phyloP scores from a whole-genome alignment of 2,329 filamentous ascomycete species.

The Orbilia javanica region DNA sequence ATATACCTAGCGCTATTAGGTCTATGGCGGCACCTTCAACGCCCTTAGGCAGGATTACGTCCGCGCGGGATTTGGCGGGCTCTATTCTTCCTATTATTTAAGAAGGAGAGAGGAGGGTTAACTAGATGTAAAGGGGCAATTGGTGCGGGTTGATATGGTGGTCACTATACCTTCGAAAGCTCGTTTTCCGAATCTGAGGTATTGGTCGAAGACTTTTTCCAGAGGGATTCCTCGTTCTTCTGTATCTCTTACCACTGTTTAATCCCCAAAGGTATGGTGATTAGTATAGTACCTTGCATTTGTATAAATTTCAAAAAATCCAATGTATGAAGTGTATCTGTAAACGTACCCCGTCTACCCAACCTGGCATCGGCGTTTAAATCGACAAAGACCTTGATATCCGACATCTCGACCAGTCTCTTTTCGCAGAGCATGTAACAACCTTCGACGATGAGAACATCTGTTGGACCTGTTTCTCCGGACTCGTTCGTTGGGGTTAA shows the following conservation, averaged over 20 bases:
- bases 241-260: conserved; percentile 59
- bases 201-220: conserved; percentile 60
- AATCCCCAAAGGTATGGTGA: not conserved
- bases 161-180: conserved; percentile 58
- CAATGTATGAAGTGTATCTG: not conserved
- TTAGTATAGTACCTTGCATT: not conserved
- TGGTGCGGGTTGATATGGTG: conserved; percentile 56
- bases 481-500: conserved; percentile 34
- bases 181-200: conserved; percentile 61
- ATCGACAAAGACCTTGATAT: conserved; percentile 61
- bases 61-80: conserved; percentile 50
- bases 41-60: conserved; percentile 57
- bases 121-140: not conserved
- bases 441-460: conserved; percentile 61
- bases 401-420: conserved; percentile 59
- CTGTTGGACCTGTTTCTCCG: conserved; percentile 37
- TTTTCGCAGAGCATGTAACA: conserved; percentile 60
- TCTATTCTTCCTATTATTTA: conserved; percentile 48
- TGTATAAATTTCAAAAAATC: no score
- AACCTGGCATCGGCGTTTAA: conserved; percentile 60
- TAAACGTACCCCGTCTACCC: conserved; percentile 37
- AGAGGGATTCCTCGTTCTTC: conserved; percentile 58
- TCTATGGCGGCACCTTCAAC: conserved; percentile 60
- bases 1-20: conserved; percentile 61
- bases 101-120: not conserved